phyloP scores from a whole-genome alignment of 768 basidiomycete genomes.

The Galerina marginata region DNA sequence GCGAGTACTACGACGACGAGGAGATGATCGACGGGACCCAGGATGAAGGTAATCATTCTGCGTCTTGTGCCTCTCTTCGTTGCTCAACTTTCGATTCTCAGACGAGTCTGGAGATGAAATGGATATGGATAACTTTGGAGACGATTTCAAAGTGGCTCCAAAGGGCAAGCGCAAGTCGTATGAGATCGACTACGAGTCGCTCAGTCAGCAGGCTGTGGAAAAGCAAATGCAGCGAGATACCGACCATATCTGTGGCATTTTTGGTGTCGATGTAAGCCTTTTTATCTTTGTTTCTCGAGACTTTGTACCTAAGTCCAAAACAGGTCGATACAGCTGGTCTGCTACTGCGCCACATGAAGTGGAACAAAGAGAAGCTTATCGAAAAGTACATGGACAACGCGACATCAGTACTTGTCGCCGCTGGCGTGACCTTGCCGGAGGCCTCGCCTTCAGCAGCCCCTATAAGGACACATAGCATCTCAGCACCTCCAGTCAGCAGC shows the following conservation, averaged over 20 bases:
- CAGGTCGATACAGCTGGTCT: slow-evolving; percentile 75
- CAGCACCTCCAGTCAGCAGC: slow-evolving; percentile 11
- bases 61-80: not conserved
- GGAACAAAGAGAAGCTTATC: slow-evolving; percentile 96
- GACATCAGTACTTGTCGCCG: slow-evolving; percentile 67
- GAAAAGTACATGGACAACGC: slow-evolving; percentile 98
- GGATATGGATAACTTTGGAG: slow-evolving; percentile 68
- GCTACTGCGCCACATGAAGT: slow-evolving; percentile 81
- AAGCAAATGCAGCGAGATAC: slow-evolving; percentile 78
- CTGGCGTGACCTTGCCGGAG: slow-evolving; percentile 65
- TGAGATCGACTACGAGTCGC: slow-evolving; percentile 84
- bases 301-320: not conserved
- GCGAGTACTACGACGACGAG: slow-evolving; percentile 71
- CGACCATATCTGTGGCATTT: slow-evolving; percentile 86
- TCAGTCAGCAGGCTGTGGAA: slow-evolving; percentile 76
- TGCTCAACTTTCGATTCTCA: not conserved
- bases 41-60: slow-evolving; percentile 46
- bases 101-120: slow-evolving; percentile 60
- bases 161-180: slow-evolving; percentile 73
- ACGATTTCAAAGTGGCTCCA: slow-evolving; percentile 63
- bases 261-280: slow-evolving; percentile 86
- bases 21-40: slow-evolving; percentile 73
- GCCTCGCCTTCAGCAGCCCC: slow-evolving; percentile 40
- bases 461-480: slow-evolving; percentile 36
- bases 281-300: slow-evolving; percentile 1